Base-by-base conservation (phyloP, 208 protist species). In the Leishmania braziliensis region DNA sequence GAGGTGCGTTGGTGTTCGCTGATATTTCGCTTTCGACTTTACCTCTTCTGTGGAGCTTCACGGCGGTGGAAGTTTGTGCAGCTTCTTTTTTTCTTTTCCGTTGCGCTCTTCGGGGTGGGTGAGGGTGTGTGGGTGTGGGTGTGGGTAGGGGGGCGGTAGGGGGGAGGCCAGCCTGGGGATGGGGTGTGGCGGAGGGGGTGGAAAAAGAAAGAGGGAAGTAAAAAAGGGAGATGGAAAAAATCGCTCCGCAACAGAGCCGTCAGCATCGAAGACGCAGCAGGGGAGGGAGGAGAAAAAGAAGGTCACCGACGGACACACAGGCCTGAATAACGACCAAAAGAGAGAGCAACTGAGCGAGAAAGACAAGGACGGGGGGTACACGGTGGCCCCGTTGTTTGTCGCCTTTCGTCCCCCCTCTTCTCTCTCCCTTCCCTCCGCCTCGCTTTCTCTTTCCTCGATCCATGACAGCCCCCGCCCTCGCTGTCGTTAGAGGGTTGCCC, bases 271-370 rank as follows among this genome's bases (percentile, higher is more conserved):
- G 62, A 39, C 29, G 62, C 62, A 68, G 39, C 62, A 39, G 29
- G 29, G 26, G 6, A 9, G 9, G 58, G 26, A 63, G 26, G 26
- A n/a, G 58, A 4, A 10, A 3, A 18, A 63, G 26, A n/a, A 23
- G 26, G 58, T 29, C 43, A 46, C 43, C 26, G n/a, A 75, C 9
- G 36, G 48, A 69, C 63, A 69, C 65, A 69, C 36, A 29, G 60
- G 33, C 39, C 33, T 69, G 54, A 36, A 79, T 46, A 84, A 12
- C 68, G 76, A 77, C 29, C 85, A 48, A 78, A 23, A 72, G 16
- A 70, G 60, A 76, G 78, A 70, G 33, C 20, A 33, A 46, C 23
- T 9, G 65, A 43, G 5, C 18, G 23, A 29, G 65, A 46, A 33
- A 26, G 65, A 23, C 14, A 46, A 63, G 29, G 58, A 14, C 5